Evolutionary conservation across 192 early-diverging fungal species (phyloP).

Genomic region (Backusella morwellensis): DNA sequence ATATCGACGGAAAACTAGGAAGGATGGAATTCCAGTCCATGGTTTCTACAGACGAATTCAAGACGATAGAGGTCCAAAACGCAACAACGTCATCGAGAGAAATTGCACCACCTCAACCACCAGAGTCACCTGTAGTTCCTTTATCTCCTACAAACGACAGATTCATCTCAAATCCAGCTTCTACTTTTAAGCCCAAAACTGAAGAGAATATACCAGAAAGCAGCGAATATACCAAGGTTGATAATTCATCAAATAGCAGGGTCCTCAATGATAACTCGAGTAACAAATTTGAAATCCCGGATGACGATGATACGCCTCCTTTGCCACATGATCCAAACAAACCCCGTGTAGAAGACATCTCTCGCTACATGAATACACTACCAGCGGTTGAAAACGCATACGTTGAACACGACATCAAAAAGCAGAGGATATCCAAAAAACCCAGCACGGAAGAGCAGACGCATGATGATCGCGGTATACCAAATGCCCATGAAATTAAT

Average conservation of each 20-base stretch:
- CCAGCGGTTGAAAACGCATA: neutral
- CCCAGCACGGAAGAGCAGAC: neutral
- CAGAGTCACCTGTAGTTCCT: neutral
- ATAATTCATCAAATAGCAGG: neutral
- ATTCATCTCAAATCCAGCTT: neutral
- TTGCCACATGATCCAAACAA: neutral
- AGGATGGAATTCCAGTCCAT: neutral
- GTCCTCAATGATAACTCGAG: neutral
- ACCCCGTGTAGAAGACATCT: slow-evolving; percentile 8
- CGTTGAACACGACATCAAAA: neutral
- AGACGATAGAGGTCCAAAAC: neutral
- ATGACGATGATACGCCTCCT: neutral
- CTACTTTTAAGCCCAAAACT: neutral
- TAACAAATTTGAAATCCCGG: neutral
- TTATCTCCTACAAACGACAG: neutral
- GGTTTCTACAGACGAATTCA: neutral
- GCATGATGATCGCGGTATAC: neutral
- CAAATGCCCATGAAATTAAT: slow-evolving; percentile 14
- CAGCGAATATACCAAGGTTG: neutral
- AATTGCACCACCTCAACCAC: neutral
- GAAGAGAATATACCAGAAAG: neutral
- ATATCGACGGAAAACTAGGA: neutral
- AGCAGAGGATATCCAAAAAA: neutral
- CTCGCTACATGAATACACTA: slow-evolving; percentile 5
- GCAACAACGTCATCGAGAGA: neutral